phyloP scores from a whole-genome alignment of 129 eudicot genomes.

The Kitagawia praeruptora region DNA sequence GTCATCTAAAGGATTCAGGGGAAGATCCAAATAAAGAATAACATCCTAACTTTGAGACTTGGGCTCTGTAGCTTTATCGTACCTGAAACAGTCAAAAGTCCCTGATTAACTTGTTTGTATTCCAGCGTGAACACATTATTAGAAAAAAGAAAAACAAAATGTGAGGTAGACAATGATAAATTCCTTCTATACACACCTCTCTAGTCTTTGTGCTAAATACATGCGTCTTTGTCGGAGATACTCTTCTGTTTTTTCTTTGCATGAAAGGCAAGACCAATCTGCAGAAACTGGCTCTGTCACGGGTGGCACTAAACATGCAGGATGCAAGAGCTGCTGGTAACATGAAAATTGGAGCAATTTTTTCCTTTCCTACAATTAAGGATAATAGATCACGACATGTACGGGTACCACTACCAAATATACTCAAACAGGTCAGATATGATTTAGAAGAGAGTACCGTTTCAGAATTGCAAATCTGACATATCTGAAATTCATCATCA shows the following conservation, averaged over 20 bases:
- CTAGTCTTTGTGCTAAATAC: slow-evolving; percentile 50
- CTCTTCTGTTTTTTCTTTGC: slow-evolving; percentile 89
- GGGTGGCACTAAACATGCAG: slow-evolving; percentile 82
- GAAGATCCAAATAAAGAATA: slow-evolving; percentile 76
- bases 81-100: slow-evolving; percentile 33
- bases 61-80: slow-evolving; percentile 76
- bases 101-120: neutral
- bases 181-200: slow-evolving; percentile 43
- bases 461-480: slow-evolving; percentile 79
- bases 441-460: slow-evolving; percentile 34
- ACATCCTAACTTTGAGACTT: slow-evolving; percentile 60
- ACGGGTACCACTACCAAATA: slow-evolving; percentile 6
- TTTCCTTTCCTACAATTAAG: slow-evolving; percentile 64
- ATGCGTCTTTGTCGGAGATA: slow-evolving; percentile 71
- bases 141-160: neutral
- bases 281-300: slow-evolving; percentile 41
- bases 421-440: neutral
- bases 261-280: slow-evolving; percentile 82
- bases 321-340: slow-evolving; percentile 81
- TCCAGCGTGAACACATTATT: neutral
- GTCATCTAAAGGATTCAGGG: slow-evolving; percentile 95
- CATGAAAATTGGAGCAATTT: slow-evolving; percentile 85
- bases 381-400: slow-evolving; percentile 1
- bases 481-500: slow-evolving; percentile 66
- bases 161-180: neutral